Evolutionary conservation across 164 flowering plant species (phyloP), one percentile per base, ranked within the genome.

Genomic region (Litsea cubeba): DNA sequence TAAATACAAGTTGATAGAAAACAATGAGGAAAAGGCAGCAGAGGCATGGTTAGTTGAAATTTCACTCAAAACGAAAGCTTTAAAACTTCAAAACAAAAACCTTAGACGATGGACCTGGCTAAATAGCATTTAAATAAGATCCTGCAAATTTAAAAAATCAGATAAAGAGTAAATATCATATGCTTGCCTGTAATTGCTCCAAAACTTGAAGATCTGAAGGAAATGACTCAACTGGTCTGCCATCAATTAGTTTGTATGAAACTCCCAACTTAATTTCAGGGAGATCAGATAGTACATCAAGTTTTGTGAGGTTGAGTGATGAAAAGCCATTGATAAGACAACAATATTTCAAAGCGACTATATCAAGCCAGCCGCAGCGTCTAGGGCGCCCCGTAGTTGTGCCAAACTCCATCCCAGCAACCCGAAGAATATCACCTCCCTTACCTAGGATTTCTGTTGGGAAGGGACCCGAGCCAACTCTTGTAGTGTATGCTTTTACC

Each of bases 361-460:
- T 63, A 78, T 95, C 99, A 50, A 95, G 94, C 99, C 99, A 93
- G 54, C 99, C 98, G 79, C 98, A 95, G 46, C 99, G 95, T 71
- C 98, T 91, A 76, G 99, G 99, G 71, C 98, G 97, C 20, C 98
- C 98, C 62, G 99, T 95, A 18, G 98, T 93, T 5, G 99, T 93
- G 66, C 99, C 99, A 84, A 93, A 95, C 81, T 95, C 99, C 79
- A 91, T 91, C 70, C 99, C 99, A 67, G 95, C 89, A 76, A 84
- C 77, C 79, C 99, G 82, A 28, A 95, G 98, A 30, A 82, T 72
- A 71, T 95, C 96, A 57, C 98, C 99, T 26, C 78, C 93, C 78
- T 84, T 80, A 69, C 93, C 97, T 81, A 91, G 79, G 4, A 87
- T 83, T 78, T 95, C 99, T 15, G 99, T 95, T 0, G 99, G 98